A percentile compares a stretch with the other conserved stretches of the same genome.
phyloP scores from a whole-genome alignment of 192 early-diverging fungal genomes.

The Paraglomus brasilianum region DNA sequence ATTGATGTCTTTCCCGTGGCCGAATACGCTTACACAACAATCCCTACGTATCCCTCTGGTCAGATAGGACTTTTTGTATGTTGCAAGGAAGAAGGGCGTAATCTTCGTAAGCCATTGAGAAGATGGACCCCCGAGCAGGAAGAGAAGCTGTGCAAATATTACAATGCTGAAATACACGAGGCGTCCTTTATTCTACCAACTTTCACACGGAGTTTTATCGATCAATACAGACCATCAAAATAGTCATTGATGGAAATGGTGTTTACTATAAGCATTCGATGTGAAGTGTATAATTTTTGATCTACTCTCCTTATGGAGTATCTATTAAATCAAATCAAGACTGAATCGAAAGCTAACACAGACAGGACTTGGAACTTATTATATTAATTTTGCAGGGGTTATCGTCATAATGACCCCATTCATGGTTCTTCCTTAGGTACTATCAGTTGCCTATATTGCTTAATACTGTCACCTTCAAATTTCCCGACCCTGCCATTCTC shows the following conservation, averaged over 20 bases:
- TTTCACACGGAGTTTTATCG: too few relatives aligned
- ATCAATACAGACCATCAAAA: too few relatives aligned
- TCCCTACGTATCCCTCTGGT: constrained; percentile 97
- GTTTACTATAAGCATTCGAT: too few relatives aligned
- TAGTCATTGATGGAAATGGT: too few relatives aligned
- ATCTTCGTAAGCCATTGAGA: constrained; percentile 78
- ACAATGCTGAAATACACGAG: constrained; percentile 90
- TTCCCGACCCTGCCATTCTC: constrained; percentile 74
- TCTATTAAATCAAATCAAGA: too few relatives aligned
- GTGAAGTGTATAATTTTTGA: too few relatives aligned
- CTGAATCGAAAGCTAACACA: too few relatives aligned
- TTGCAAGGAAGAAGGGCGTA: constrained; percentile 74
- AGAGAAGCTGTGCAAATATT: constrained; percentile 82
- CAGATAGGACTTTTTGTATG: constrained; percentile 96
- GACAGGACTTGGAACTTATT: too few relatives aligned
- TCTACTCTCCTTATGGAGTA: too few relatives aligned
- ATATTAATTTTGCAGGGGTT: too few relatives aligned
- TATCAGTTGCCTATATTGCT: constrained; percentile 67
- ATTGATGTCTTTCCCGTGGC: constrained; percentile 85
- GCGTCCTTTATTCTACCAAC: constrained; percentile 91
- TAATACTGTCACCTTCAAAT: constrained; percentile 87
- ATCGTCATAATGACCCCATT: too few relatives aligned
- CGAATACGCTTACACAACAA: constrained; percentile 90
- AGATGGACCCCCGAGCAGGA: constrained; percentile 76
- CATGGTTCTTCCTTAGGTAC: constrained; percentile 38